phyloP scores from a whole-genome alignment of 768 basidiomycete species.

The Paxillus involutus region DNA sequence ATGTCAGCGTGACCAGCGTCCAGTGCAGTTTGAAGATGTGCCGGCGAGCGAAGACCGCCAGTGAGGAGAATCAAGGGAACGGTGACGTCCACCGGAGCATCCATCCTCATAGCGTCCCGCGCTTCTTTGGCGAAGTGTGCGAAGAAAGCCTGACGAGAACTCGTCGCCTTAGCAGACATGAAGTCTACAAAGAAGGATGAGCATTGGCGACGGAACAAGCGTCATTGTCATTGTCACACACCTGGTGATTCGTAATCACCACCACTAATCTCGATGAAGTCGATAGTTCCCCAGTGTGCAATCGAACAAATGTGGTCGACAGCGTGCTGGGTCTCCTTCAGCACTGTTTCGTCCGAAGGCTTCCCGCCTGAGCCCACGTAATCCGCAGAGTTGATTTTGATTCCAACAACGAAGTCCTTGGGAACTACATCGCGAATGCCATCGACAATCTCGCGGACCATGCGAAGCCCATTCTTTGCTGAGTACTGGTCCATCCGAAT shows the following conservation, averaged over 20 bases:
- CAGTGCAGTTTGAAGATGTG: slow-evolving; percentile 55
- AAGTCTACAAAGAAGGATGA: slow-evolving; percentile 40
- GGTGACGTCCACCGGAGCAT: slow-evolving; percentile 20
- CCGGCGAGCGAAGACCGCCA: slow-evolving; percentile 69
- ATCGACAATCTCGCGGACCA: slow-evolving; percentile 56
- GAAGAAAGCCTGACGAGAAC: slow-evolving; percentile 70
- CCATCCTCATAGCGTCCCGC: slow-evolving; percentile 41
- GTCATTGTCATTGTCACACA: slow-evolving; percentile 28
- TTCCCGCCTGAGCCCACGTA: slow-evolving; percentile 44
- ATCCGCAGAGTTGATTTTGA: slow-evolving; percentile 83
- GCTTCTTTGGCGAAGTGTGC: slow-evolving; percentile 62
- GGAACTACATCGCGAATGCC: slow-evolving; percentile 57
- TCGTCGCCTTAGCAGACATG: slow-evolving; percentile 26
- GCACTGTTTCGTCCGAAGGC: slow-evolving; percentile 31
- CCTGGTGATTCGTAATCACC: slow-evolving; percentile 84
- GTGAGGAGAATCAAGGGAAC: slow-evolving; percentile 75
- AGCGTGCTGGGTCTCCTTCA: slow-evolving; percentile 38
- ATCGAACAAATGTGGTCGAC: slow-evolving; percentile 62
- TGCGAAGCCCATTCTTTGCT: slow-evolving; percentile 44
- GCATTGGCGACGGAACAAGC: not conserved
- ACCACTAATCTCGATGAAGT: slow-evolving; percentile 88
- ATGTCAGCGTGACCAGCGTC: slow-evolving; percentile 61
- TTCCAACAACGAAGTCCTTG: slow-evolving; percentile 62
- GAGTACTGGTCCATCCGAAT: slow-evolving; percentile 63
- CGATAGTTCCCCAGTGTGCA: slow-evolving; percentile 62